A percentile compares a stretch with the other conserved stretches of the same genome.
Conservation (phyloP, 2,329 filamentous ascomycete genomes). For the Trichoderma pleuroti region DNA sequence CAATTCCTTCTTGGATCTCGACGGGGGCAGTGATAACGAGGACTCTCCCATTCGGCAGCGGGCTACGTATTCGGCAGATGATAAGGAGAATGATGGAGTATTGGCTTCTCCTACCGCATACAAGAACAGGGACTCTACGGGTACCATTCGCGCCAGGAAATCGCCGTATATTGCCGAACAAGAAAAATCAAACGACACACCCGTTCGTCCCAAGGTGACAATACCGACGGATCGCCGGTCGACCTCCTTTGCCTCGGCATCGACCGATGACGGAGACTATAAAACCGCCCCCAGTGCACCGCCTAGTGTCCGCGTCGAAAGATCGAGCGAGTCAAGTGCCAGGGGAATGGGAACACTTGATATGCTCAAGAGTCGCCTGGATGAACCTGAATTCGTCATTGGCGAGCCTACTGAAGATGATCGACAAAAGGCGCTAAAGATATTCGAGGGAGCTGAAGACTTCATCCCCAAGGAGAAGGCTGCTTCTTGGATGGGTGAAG, state of each 20-base stretch:
- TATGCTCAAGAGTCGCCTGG: slow-evolving; percentile 41
- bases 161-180: slow-evolving; percentile 25
- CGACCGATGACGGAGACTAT: slow-evolving; percentile 37
- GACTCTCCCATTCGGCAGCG: slow-evolving; percentile 26
- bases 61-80: slow-evolving; percentile 20
- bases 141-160: slow-evolving; percentile 30
- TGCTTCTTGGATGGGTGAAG: slow-evolving; percentile 84
- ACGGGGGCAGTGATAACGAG: slow-evolving; percentile 47
- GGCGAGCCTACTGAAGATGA: slow-evolving; percentile 66
- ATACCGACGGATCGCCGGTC: slow-evolving; percentile 41
- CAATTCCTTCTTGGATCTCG: slow-evolving; percentile 51
- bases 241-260: slow-evolving; percentile 34
- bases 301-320: slow-evolving; percentile 46
- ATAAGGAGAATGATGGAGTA: slow-evolving; percentile 18
- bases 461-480: slow-evolving; percentile 76
- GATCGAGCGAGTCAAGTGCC: slow-evolving; percentile 37
- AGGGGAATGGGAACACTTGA: slow-evolving; percentile 34
- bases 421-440: slow-evolving; percentile 70
- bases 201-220: slow-evolving; percentile 35
- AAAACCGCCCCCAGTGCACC: slow-evolving; percentile 42
- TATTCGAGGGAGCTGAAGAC: slow-evolving; percentile 81
- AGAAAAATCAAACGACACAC: slow-evolving; percentile 34
- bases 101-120: neutral
- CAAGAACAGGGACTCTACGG: slow-evolving; percentile 26
- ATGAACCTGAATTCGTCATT: slow-evolving; percentile 56